Evolutionary conservation across 163 green algal genomes (phyloP).

Genomic region (Scenedesmus sp.): DNA sequence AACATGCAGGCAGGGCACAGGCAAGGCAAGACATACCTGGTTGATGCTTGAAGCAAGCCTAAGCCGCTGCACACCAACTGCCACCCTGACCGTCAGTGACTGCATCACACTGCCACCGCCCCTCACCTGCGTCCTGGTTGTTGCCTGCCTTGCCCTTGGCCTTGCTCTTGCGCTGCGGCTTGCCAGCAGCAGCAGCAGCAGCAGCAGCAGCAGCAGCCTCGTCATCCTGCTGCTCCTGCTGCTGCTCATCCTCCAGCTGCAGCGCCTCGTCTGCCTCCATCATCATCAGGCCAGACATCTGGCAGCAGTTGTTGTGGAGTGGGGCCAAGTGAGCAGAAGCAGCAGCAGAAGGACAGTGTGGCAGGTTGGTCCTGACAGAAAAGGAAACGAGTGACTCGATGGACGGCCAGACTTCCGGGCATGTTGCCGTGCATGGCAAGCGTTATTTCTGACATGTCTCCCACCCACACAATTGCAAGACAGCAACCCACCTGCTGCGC

Average conservation of each 20-base stretch:
- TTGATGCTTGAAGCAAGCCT: background rate
- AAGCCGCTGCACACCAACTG: too few relatives aligned
- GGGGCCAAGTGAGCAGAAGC: background rate
- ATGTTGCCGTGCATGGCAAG: too few relatives aligned
- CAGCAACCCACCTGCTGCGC: constrained; percentile 27
- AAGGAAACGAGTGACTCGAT: background rate
- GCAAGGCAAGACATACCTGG: background rate
- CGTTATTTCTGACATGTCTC: background rate
- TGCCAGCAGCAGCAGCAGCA: background rate
- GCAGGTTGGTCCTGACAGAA: background rate
- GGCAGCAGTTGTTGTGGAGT: background rate
- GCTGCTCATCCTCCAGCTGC: background rate
- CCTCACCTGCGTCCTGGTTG: background rate
- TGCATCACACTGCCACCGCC: background rate
- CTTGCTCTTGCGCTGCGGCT: background rate
- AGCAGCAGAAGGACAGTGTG: constrained; percentile 1
- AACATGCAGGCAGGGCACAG: background rate
- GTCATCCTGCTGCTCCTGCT: background rate
- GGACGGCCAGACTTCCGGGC: background rate
- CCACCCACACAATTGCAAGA: background rate
- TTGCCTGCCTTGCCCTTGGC: background rate
- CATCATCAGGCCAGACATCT: constrained; percentile 11
- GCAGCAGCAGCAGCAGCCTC: background rate
- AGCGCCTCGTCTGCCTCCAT: background rate
- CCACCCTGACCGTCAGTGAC: too few relatives aligned